Conservation (phyloP, 2,329 filamentous ascomycete species). For the Metarhizium album region DNA sequence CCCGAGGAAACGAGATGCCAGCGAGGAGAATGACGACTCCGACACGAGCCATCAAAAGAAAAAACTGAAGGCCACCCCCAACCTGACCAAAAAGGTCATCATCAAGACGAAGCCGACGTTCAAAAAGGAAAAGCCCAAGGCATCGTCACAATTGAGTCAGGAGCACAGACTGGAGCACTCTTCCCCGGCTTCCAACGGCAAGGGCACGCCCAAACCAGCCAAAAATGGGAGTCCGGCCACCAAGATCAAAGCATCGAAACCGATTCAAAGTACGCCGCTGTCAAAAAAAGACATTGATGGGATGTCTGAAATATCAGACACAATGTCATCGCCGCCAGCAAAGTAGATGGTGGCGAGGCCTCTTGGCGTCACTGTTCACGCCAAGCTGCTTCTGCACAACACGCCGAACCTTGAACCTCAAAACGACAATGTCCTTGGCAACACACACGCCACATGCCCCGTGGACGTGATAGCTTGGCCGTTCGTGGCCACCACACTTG, state of each 20-base stretch:
- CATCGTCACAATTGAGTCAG: slow-evolving; percentile 37
- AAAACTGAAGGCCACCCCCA: slow-evolving; percentile 36
- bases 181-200: slow-evolving; percentile 11
- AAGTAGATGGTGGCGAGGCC: slow-evolving; percentile 4
- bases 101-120: slow-evolving; percentile 39
- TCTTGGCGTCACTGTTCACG: neutral
- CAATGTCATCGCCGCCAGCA: slow-evolving; percentile 41
- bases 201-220: slow-evolving; percentile 21
- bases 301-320: slow-evolving; percentile 46
- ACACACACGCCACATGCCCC: neutral
- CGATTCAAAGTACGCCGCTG: slow-evolving; percentile 35
- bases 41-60: slow-evolving; percentile 46
- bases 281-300: slow-evolving; percentile 39
- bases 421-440: neutral
- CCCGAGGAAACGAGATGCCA: slow-evolving; percentile 46
- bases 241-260: slow-evolving; percentile 35
- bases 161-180: slow-evolving; percentile 31
- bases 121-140: slow-evolving; percentile 47
- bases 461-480: neutral
- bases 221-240: slow-evolving; percentile 30
- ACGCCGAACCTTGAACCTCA: neutral
- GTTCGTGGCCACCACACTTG: neutral
- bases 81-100: slow-evolving; percentile 41
- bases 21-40: slow-evolving; percentile 44
- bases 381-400: neutral